Conservation (phyloP, 805 yeast species). For the Sugiyamaella floridensis region DNA sequence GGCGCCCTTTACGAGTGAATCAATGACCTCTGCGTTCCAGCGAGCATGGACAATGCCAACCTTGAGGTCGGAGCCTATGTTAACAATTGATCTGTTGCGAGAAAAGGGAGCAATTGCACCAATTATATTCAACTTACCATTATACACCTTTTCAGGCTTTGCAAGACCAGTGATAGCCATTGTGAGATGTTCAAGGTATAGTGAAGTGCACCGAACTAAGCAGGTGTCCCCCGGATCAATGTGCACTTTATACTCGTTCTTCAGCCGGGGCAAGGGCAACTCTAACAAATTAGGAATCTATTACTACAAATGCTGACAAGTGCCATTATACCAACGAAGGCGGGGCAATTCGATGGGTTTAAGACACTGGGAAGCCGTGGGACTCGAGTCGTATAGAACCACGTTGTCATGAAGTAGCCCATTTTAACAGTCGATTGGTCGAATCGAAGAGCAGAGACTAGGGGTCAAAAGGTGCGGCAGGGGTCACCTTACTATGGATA, state of each 20-base stretch:
- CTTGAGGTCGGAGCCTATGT: conserved; percentile 37
- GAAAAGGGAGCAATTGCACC: not conserved
- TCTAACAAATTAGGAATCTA: too few species aligned
- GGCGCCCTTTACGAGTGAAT: conserved; percentile 75
- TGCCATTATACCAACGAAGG: too few species aligned
- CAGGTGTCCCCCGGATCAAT: not conserved
- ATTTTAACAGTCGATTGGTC: too few species aligned
- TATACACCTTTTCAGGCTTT: conserved; percentile 56
- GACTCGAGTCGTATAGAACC: too few species aligned
- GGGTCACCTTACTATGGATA: too few species aligned
- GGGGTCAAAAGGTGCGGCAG: too few species aligned
- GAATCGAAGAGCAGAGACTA: too few species aligned
- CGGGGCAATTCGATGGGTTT: too few species aligned
- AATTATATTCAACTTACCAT: conserved; percentile 33
- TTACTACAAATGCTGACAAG: too few species aligned
- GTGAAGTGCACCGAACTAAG: not conserved
- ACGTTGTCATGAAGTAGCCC: too few species aligned
- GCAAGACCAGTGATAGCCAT: conserved; percentile 70
- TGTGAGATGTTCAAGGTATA: not conserved
- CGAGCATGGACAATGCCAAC: conserved; percentile 92
- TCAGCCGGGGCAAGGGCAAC: too few species aligned
- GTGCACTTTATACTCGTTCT: not conserved
- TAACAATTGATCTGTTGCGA: not conserved
- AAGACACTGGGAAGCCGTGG: too few species aligned
- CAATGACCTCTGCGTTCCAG: conserved; percentile 80